Evolutionary conservation across 2,329 filamentous ascomycete species (phyloP).

Genomic region (Trichoderma citrinoviride): DNA sequence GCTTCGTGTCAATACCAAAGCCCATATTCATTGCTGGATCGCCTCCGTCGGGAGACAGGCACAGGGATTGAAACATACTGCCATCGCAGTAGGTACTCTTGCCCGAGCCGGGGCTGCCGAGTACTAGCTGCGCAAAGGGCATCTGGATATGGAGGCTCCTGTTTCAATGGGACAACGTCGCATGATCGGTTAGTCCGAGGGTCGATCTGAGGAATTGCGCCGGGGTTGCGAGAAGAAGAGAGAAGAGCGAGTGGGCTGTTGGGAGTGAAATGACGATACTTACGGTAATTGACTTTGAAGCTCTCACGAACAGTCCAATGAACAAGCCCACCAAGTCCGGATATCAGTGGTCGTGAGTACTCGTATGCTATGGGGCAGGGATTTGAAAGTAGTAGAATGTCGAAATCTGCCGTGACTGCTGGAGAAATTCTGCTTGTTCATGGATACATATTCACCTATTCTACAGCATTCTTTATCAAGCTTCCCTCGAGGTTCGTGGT

Average conservation of each 20-base stretch:
- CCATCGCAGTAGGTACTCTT: conserved; percentile 99
- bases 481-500: not conserved
- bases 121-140: conserved; percentile 73
- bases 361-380: too few species aligned
- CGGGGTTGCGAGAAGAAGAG: not conserved
- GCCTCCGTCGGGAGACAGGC: not conserved
- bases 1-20: not conserved
- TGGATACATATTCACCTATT: too few species aligned
- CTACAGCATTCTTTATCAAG: not conserved
- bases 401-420: too few species aligned
- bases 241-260: not conserved
- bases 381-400: too few species aligned
- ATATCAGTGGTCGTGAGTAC: too few species aligned
- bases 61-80: conserved; percentile 49
- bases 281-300: not conserved
- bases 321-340: not conserved
- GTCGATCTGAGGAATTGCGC: not conserved
- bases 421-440: too few species aligned
- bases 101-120: conserved; percentile 91
- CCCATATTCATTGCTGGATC: not conserved
- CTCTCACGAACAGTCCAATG: not conserved
- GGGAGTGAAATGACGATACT: not conserved
- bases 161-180: conserved; percentile 26
- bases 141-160: conserved; percentile 37
- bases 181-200: conserved; percentile 25